Conservation (phyloP, 441 rosid genomes). For the Syzygium malaccense region DNA sequence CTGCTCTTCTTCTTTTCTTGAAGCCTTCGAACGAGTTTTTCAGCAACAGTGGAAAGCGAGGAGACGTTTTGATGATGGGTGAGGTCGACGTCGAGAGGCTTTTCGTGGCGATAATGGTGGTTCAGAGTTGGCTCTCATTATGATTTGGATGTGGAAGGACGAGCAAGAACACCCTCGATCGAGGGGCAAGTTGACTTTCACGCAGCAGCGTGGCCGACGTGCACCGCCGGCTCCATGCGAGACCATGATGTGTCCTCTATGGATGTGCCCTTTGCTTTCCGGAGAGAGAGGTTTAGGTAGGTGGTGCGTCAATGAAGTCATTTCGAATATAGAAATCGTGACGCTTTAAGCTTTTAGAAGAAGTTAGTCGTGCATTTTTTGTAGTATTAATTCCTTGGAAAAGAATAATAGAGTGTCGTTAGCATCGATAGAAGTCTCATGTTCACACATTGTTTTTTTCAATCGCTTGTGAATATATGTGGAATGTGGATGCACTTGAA, state of each 20-base stretch:
- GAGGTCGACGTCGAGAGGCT: background rate
- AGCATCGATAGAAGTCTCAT: background rate
- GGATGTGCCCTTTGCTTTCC: background rate
- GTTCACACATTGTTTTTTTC: accelerated
- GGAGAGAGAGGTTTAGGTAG: background rate
- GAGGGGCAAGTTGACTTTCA: constrained; percentile 26
- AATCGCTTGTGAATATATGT: background rate
- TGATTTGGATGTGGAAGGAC: background rate
- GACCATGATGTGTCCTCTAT: no score
- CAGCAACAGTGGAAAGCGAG: background rate
- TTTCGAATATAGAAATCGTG: background rate
- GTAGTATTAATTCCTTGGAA: background rate
- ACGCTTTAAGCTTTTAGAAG: background rate
- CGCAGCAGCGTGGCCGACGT: background rate
- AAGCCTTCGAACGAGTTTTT: background rate
- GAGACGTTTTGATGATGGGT: background rate
- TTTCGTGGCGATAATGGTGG: background rate
- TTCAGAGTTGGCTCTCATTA: background rate
- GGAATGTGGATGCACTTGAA: background rate
- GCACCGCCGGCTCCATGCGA: constrained; percentile 11
- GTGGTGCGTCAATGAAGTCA: background rate
- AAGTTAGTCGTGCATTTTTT: background rate
- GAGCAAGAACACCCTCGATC: background rate
- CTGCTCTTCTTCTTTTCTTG: background rate
- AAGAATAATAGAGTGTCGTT: background rate